Percentiles rank a stretch among this genome's conserved stretches.
Conservation (phyloP, 192 early-diverging fungal genomes). For the Linnemannia elongata region DNA sequence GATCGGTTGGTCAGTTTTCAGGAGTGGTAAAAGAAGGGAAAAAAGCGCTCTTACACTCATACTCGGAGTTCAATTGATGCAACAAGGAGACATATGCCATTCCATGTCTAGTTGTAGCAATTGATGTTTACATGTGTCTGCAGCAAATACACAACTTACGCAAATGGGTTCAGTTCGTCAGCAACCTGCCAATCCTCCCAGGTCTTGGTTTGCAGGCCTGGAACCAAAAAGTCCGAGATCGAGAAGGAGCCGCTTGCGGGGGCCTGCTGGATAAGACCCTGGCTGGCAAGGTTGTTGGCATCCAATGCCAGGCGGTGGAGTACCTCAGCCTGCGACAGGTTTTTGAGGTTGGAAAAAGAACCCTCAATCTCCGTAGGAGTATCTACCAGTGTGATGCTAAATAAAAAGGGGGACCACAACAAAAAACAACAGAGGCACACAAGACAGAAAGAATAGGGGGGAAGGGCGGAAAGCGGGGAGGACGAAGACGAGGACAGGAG, state of each 20-base stretch:
- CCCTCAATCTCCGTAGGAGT: constrained; percentile 23
- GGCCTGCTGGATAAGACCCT: not conserved
- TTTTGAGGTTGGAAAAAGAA: constrained; percentile 20
- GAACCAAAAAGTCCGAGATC: constrained; percentile 52
- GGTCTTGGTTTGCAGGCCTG: constrained; percentile 45
- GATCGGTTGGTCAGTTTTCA: not conserved
- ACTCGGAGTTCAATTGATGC: not conserved
- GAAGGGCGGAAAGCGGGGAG: not conserved
- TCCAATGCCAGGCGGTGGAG: constrained; percentile 30
- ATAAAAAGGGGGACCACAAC: not conserved
- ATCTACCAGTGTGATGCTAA: constrained; percentile 41
- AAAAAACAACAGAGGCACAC: not conserved
- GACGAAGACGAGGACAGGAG: not conserved
- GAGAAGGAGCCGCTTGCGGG: constrained; percentile 27
- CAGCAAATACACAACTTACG: constrained; percentile 19
- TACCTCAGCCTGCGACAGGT: constrained; percentile 16
- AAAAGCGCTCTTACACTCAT: not conserved
- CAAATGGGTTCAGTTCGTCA: constrained; percentile 39
- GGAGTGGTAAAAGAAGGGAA: not conserved
- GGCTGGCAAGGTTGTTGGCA: constrained; percentile 16
- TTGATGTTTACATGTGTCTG: not conserved
- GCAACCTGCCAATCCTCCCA: constrained; percentile 57
- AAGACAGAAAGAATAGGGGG: not conserved
- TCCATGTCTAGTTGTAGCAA: not conserved
- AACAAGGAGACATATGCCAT: not conserved